Evolutionary conservation across 257 asterid genomes (phyloP).

Genomic region (Galeopsis tetrahit): DNA sequence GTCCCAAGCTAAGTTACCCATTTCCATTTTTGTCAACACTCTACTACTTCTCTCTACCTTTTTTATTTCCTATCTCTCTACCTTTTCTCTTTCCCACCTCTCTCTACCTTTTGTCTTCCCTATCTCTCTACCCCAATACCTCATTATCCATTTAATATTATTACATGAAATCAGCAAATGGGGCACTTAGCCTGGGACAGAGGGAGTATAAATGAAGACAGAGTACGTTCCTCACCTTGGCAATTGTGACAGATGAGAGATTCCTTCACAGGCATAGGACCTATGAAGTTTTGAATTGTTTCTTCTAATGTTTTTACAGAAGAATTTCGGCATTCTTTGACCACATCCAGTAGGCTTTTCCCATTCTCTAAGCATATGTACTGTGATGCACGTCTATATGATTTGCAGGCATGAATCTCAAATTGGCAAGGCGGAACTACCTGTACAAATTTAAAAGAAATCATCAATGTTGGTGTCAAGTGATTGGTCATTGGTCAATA

Average conservation of each 20-base stretch:
- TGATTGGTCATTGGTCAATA: conserved; percentile 18
- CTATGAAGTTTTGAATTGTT: conserved; percentile 73
- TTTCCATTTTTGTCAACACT: no score
- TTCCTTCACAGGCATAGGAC: conserved; percentile 84
- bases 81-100: no score
- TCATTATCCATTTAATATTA: no score
- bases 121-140: no score
- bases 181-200: no score
- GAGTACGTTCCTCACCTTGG: conserved; percentile 53
- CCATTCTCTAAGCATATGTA: conserved; percentile 96
- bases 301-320: conserved; percentile 75
- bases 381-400: conserved; percentile 94
- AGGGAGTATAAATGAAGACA: not conserved
- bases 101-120: no score
- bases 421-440: conserved; percentile 92
- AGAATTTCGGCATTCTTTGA: conserved; percentile 86
- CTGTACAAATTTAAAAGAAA: conserved; percentile 42
- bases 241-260: conserved; percentile 74
- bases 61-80: no score
- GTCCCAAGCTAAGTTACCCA: no score
- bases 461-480: conserved; percentile 24
- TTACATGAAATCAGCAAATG: no score
- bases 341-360: conserved; percentile 91
- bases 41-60: no score
- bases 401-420: conserved; percentile 95